Evolutionary conservation across 1,284 basidiomycete genomes (phyloP), one percentile per base, ranked within the genome.

Genomic region (Leucoagaricus sp.): DNA sequence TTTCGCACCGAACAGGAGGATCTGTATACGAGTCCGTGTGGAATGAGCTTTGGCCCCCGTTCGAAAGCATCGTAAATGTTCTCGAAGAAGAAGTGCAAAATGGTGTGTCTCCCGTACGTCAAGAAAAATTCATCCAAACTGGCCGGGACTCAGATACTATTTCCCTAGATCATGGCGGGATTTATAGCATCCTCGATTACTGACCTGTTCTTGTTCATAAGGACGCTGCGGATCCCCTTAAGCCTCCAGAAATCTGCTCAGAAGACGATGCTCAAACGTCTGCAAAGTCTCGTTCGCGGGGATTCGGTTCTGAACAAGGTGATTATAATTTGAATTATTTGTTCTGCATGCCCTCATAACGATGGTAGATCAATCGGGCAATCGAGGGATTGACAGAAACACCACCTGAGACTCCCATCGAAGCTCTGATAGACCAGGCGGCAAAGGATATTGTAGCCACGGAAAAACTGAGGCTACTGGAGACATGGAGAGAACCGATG

Each of bases 21-120:
- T 60, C 63, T 4, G 66, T 69, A 15, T 70, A 78, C 28, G 68
- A 74, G 38, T 71, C 69, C 52, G 75, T 89, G 9, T 91, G 88
- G 88, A 87, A 87, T 63, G 85, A 87, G 60, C 66, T 91, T 12
- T 91, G 87, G 87, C 81, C 86, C 1, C 78, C 84, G 0, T 88
- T 87, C 57, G 83, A 86, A 61, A 68, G 69, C 23, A 70, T 89
- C 13, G 67, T 86, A 15, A 65, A 71, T 21, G 72, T 76, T 4
- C 73, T 86, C 41, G 81, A 83, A 59, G 65, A 63, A 3, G 82
- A 82, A 56, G 70, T 72, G 4, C 74, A 76, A 54, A 68, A 69
- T 25, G 79, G 79, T 23, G 70, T 77, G 55, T 72, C 76, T 44
- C 70, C 77, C 58, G 86, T 87, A 63, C 66, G 79, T 61, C 45